Percentiles rank a stretch among this genome's conserved stretches.
These are phyloP conservation scores for Solanum clarkiae DNA, from an alignment of 257 asterid species.

Conservation along the genomic window DNA sequence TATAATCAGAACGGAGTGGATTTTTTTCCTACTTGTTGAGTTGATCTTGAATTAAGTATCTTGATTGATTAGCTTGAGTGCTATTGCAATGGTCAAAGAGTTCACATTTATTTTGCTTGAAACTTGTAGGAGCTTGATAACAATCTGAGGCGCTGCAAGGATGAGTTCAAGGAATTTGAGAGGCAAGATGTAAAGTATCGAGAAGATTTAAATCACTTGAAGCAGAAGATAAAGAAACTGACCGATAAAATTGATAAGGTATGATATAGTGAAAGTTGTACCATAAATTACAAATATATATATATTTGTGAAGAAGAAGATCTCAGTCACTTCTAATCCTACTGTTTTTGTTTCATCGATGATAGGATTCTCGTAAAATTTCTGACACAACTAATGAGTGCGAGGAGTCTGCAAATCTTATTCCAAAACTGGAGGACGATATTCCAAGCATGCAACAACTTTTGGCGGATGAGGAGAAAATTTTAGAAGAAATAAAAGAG, in stretches of 20 bases:
- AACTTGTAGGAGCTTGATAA: conserved; percentile 59
- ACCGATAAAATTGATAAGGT: conserved; percentile 85
- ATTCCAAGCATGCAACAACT: conserved; percentile 56
- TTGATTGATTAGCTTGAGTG: neutral
- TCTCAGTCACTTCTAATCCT: neutral
- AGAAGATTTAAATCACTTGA: conserved; percentile 75
- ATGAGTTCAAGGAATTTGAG: conserved; percentile 86
- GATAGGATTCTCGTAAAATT: conserved; percentile 66
- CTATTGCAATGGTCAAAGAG: neutral
- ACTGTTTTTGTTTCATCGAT: neutral
- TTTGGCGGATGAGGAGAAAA: conserved; percentile 61
- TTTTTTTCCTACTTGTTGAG: neutral
- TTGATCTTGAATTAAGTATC: neutral
- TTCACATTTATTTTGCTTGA: neutral
- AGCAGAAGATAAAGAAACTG: conserved; percentile 73
- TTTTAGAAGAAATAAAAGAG: conserved; percentile 69
- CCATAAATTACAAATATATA: neutral
- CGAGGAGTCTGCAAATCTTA: conserved; percentile 62
- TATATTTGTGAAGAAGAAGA: neutral
- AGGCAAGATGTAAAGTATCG: conserved; percentile 84
- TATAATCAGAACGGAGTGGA: neutral
- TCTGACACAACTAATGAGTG: conserved; percentile 51
- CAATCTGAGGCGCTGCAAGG: conserved; percentile 49
- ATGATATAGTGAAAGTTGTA: neutral
- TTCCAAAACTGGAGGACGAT: conserved; percentile 72